Evolutionary conservation across 805 yeast species (phyloP), one percentile per base, ranked within the genome.

Genomic region (Cyberlindnera samutprakarnensis): DNA sequence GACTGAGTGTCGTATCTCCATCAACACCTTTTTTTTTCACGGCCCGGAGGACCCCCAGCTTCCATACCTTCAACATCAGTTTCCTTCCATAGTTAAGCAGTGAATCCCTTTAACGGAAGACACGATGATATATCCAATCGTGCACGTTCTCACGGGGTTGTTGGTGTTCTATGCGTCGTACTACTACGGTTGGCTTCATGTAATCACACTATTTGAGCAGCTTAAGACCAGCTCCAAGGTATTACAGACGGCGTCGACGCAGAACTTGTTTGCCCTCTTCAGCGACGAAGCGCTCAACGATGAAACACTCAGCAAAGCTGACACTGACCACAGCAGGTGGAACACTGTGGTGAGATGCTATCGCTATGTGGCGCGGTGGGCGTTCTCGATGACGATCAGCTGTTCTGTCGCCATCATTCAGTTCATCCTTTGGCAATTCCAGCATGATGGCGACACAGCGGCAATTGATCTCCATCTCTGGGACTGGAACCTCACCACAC

Each of bases 401-500:
- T 25, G 37, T 2, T 42, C 44, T 6, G 32, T 49, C 8, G 19
- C 44, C 4, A 39, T 46, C 19, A 42, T 47, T 21, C 51, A 49
- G 20, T 44, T 49, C 25, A 42, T 49, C 7, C 38, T 49, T 11
- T 35, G 42, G n/a, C 48, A 43, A 28, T 32, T 47, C n/a, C 31
- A 39, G 15, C 23, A 30, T 4, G 26, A 34, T 8, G n/a, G n/a
- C n/a, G 18, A 28, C 14, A 21, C 20, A 13, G 18, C 13, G 11
- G 8, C 24, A 5, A 27, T 38, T 11, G 40, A 30, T 11, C 31
- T 22, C 7, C 23, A 23, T 12, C 35, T 37, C 5, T 21, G 28
- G 6, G 39, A 39, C 14, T 47, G 50, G 47, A 31, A 41, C 15
- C 8, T 33, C 4, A 17, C 35, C 12, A 25, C 42, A 5, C 5